Percentiles rank a stretch among this genome's conserved stretches.
These are phyloP conservation scores for Fusarium virguliforme DNA, from an alignment of 2,329 filamentous ascomycete genomes.

Conservation along the genomic window DNA sequence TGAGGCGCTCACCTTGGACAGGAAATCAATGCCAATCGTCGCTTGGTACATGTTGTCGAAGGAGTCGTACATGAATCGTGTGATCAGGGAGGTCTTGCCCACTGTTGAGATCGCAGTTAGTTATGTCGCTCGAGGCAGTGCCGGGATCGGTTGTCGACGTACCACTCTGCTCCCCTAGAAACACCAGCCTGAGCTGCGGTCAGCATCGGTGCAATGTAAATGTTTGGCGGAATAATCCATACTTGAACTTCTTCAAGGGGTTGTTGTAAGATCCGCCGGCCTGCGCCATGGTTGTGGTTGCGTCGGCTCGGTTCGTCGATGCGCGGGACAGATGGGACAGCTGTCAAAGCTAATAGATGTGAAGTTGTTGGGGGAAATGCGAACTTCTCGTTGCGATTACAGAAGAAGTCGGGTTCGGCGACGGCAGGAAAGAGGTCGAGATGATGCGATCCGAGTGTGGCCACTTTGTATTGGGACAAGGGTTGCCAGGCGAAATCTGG, in stretches of 20 bases:
- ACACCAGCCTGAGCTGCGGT: conserved; percentile 80
- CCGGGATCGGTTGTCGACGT: conserved; percentile 60
- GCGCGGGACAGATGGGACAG: conserved; percentile 45
- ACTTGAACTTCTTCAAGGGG: conserved; percentile 99
- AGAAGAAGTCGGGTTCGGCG: conserved; percentile 18
- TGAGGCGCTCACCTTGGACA: conserved; percentile 84
- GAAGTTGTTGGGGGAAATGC: conserved; percentile 24
- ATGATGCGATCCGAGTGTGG: conserved; percentile 38
- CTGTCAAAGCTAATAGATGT: conserved; percentile 45
- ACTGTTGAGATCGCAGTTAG: conserved; percentile 70
- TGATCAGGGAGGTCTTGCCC: conserved; percentile 98
- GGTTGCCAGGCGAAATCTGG: conserved; percentile 38
- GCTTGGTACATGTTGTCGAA: conserved; percentile 99
- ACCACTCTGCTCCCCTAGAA: conserved; percentile 99
- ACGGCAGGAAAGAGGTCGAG: conserved; percentile 15
- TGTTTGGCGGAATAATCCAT: conserved; percentile 48
- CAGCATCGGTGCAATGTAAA: conserved; percentile 41
- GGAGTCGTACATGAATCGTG: conserved; percentile 99
- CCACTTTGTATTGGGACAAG: conserved; percentile 42
- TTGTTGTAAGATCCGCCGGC: conserved; percentile 93
- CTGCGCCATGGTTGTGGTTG: conserved; percentile 80
- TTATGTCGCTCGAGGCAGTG: conserved; percentile 33
- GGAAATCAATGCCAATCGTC: conserved; percentile 98
- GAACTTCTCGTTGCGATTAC: conserved; percentile 21
- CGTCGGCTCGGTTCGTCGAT: conserved; percentile 34